phyloP scores from a whole-genome alignment of 495 filamentous ascomycete genomes.

The Podospora comata region DNA sequence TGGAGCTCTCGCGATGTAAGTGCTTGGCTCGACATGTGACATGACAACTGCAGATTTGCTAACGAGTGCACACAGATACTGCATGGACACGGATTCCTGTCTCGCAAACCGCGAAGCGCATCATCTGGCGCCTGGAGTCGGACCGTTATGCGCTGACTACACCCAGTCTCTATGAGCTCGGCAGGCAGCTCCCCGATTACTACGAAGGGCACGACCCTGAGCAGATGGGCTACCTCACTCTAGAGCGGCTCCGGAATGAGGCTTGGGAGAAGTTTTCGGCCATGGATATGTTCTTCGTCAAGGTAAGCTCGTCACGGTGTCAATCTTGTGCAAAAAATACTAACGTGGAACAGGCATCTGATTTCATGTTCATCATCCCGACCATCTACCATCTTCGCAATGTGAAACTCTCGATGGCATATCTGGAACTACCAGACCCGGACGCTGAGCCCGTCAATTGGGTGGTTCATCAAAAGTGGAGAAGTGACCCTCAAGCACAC shows the following conservation, averaged over 20 bases:
- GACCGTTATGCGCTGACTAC: slow-evolving; percentile 49
- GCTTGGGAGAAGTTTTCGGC: slow-evolving; percentile 50
- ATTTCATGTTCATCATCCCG: slow-evolving; percentile 70
- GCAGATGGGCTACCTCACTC: slow-evolving; percentile 35
- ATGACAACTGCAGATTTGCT: slow-evolving; percentile 6
- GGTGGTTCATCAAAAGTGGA: slow-evolving; percentile 48
- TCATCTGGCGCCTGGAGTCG: slow-evolving; percentile 49
- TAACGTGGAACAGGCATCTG: slow-evolving; percentile 52
- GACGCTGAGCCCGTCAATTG: slow-evolving; percentile 38
- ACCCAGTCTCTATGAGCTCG: slow-evolving; percentile 42
- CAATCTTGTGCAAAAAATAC: background rate
- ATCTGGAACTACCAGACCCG: slow-evolving; percentile 49
- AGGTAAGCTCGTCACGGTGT: slow-evolving; percentile 43
- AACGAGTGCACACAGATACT: slow-evolving; percentile 49
- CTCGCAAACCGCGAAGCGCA: slow-evolving; percentile 44
- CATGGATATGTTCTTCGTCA: slow-evolving; percentile 72
- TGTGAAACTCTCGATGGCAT: slow-evolving; percentile 53
- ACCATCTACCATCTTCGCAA: slow-evolving; percentile 66
- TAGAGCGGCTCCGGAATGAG: slow-evolving; percentile 41
- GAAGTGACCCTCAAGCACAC: slow-evolving; percentile 47
- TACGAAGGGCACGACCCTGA: slow-evolving; percentile 43
- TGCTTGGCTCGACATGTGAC: background rate
- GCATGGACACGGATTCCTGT: slow-evolving; percentile 61
- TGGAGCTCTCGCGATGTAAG: slow-evolving; percentile 69
- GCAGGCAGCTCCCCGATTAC: slow-evolving; percentile 42